phyloP scores from a whole-genome alignment of 179 eudicot species.

The Spergularia azorica region DNA sequence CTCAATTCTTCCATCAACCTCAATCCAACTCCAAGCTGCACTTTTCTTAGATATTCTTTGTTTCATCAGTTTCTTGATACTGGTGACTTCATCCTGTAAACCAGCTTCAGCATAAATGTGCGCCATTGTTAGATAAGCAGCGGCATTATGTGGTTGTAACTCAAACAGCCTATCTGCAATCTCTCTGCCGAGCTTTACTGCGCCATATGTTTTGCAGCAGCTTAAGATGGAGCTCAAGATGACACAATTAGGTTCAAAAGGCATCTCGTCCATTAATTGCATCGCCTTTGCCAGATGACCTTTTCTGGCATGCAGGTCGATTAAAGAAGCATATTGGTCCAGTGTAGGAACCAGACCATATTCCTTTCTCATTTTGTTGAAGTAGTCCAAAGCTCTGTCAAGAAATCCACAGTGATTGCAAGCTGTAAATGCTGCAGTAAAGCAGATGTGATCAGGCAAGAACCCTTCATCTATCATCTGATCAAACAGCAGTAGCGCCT shows the following conservation, averaged over 20 bases:
- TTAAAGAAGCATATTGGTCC: slow-evolving; percentile 46
- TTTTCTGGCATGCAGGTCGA: slow-evolving; percentile 47
- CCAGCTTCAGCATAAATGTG: slow-evolving; percentile 43
- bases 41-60: slow-evolving; percentile 28
- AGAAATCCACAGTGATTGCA: slow-evolving; percentile 49
- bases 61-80: slow-evolving; percentile 36
- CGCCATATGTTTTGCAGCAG: slow-evolving; percentile 45
- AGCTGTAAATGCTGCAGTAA: slow-evolving; percentile 42
- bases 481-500: slow-evolving; percentile 43
- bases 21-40: slow-evolving; percentile 49
- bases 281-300: slow-evolving; percentile 37
- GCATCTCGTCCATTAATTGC: slow-evolving; percentile 43
- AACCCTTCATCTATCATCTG: slow-evolving; percentile 27
- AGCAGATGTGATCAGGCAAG: slow-evolving; percentile 43
- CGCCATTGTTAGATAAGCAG: slow-evolving; percentile 39
- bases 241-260: slow-evolving; percentile 40
- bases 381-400: slow-evolving; percentile 39
- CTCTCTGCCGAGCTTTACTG: slow-evolving; percentile 36
- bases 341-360: slow-evolving; percentile 40
- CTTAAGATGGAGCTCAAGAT: slow-evolving; percentile 46
- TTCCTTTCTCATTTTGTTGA: slow-evolving; percentile 37
- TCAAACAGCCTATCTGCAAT: slow-evolving; percentile 34
- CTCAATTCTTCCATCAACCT: slow-evolving; percentile 28
- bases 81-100: slow-evolving; percentile 38
- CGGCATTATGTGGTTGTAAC: slow-evolving; percentile 37